Evolutionary conservation across 208 protist species (phyloP), one percentile per base, ranked within the genome.

Genomic region (Leishmania amazonensis): DNA sequence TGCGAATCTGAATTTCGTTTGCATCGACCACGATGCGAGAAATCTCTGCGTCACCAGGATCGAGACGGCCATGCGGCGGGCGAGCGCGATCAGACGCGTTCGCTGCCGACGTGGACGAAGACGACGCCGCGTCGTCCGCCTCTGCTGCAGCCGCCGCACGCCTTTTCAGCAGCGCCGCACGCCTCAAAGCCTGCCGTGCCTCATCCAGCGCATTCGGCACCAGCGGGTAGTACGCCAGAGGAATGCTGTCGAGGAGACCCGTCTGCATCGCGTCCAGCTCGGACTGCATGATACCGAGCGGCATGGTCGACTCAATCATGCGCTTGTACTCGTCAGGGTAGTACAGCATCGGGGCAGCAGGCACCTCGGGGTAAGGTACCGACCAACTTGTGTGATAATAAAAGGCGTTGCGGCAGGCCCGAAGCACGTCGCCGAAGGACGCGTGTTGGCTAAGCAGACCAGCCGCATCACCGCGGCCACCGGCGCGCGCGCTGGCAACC

Each of bases 241-340:
- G 93, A 67, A 96, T 90, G 82, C 84, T 85, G 51, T 93, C 86
- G 35, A 96, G 85, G 74, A 96, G 86, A 38, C 91, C 90, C 49
- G 72, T 71, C 51, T 88, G 73, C 91, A 96, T 95, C 42, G 91
- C 91, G 70, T 95, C 91, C 65, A 96, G 79, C 86, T 96, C 93
- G n/a, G 87, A 89, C 82, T 93, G 85, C 93, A 96, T 96, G 11
- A 96, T 88, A 38, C 89, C 89, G 5, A 93, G 70, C 5, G 90
- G 79, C 24, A 78, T 64, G 5, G 90, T 54, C 42, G 83, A 85
- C 42, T 79, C 77, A 21, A 89, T 76, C 71, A 96, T 60, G 71
- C 88, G 89, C 45, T 76, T 83, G 76, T 93, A 89, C 67, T 83
- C 85, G 45, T 89, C 83, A 13, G 90, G 93, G 75, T 87, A 76